These are phyloP conservation scores for Melampsora larici-populina DNA, from an alignment of 1,284 basidiomycete genomes.

Conservation along the genomic window DNA sequence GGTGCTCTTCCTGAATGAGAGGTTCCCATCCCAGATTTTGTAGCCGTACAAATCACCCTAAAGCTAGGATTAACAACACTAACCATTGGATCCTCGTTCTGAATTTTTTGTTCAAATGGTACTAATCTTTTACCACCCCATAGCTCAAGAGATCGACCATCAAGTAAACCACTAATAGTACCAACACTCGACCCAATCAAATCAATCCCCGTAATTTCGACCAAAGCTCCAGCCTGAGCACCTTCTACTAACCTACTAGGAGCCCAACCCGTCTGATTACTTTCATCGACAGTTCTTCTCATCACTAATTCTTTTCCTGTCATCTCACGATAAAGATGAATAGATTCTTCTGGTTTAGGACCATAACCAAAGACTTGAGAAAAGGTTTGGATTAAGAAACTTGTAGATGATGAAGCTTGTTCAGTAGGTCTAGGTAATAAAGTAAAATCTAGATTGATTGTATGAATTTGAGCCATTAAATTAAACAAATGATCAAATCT, in stretches of 20 bases:
- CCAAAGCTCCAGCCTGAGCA: constrained; percentile 47
- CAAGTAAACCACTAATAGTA: constrained; percentile 47
- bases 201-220: constrained; percentile 55
- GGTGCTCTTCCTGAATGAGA: background rate
- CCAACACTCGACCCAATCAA: constrained; percentile 53
- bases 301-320: constrained; percentile 54
- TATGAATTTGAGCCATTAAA: background rate
- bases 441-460: background rate
- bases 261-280: background rate
- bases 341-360: constrained; percentile 48
- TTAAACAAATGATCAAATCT: background rate
- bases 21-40: too few species aligned
- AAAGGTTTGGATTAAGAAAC: constrained; percentile 53
- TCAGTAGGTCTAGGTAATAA: constrained; percentile 41
- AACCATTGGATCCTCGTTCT: too few species aligned
- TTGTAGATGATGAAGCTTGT: constrained; percentile 52
- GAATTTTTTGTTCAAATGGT: too few species aligned
- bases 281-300: constrained; percentile 43
- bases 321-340: constrained; percentile 55
- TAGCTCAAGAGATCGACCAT: background rate
- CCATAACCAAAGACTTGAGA: constrained; percentile 53
- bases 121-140: background rate
- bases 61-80: constrained; percentile 9
- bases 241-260: constrained; percentile 8
- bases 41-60: background rate